Evolutionary conservation across 202 grass and related monocot genomes (phyloP), one percentile per base, ranked within the genome.

Genomic region (Carex arenaria): DNA sequence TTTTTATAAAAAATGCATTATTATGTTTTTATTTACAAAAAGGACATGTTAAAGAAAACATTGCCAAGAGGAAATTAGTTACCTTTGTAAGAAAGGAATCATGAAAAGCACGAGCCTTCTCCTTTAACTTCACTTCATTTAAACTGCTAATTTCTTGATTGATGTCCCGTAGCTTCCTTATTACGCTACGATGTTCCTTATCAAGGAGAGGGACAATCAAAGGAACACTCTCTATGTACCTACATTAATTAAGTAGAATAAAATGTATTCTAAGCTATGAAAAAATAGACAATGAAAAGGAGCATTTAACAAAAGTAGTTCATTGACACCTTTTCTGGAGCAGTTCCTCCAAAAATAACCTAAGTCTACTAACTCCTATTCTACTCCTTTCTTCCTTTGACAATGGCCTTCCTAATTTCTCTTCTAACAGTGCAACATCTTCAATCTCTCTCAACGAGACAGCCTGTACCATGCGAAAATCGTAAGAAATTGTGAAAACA

Each of bases 11-110:
- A 34, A 23, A 64, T 47, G 9, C 8, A 40, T 76, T n/a, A 31
- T 63, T 15, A 49, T 45, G 15, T 36, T 68, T 63, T 61, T 40
- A 22, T 64, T 85, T 59, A 64, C 19, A 7, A 63, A 64, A 72
- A 49, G 36, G 59, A 85, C 7, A 40, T 76, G 32, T 43, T 77
- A 76, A 23, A 42, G 56, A 84, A 45, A 45, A 71, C 7, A 14
- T 84, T 73, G 66, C 56, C 22, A 47, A 64, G 78, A 64, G 38
- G 78, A 59, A 47, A 80, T 31, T 64, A 80, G 32, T 55, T 23
- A 97, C 94, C 94, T 94, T 97, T 34, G 89, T 91, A 83, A 94
- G 85, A 84, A 92, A 97, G 80, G 94, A 94, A 82, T 97, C 94
- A 86, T 94, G 94, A 78, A 97, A 97, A 55, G 84, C 49, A 84